Percentiles rank a stretch among this genome's conserved stretches.
These are phyloP conservation scores for Noccaea bulbosa DNA, from an alignment of 345 rosid genomes.

Conservation along the genomic window DNA sequence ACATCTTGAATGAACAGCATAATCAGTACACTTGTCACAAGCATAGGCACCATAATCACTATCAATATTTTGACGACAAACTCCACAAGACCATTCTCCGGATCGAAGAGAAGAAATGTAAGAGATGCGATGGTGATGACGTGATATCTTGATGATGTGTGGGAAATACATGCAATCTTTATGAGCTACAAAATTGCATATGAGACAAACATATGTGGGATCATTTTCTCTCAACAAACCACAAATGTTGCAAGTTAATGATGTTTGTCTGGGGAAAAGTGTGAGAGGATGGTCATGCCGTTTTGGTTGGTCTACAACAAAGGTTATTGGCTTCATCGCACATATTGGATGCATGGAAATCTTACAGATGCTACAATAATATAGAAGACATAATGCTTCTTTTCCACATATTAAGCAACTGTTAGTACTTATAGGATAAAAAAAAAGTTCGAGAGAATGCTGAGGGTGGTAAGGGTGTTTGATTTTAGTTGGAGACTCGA, in stretches of 20 bases:
- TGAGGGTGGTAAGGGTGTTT: constrained; percentile 6
- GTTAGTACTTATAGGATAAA: not conserved
- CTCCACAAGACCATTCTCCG: no score
- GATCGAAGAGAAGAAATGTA: no score
- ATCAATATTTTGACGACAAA: no score
- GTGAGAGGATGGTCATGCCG: constrained; percentile 7
- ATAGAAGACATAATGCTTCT: not conserved
- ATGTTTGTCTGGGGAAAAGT: not conserved
- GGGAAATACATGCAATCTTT: no score
- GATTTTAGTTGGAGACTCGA: not conserved
- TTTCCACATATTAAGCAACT: not conserved
- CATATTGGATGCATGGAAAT: constrained; percentile 3
- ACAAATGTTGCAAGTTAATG: constrained; percentile 19
- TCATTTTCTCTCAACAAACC: not conserved
- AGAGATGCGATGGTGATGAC: no score
- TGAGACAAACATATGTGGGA: no score
- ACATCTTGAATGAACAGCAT: no score
- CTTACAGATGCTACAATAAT: no score
- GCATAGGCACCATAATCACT: no score
- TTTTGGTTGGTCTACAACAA: constrained; percentile 11
- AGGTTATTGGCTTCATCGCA: not conserved
- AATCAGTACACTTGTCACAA: no score
- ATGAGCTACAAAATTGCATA: no score
- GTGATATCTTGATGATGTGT: no score
- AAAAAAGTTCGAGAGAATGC: not conserved